Percentiles rank a stretch among this genome's conserved stretches.
phyloP scores from a whole-genome alignment of 2,329 filamentous ascomycete species.

The Scopulariopsis brevicaulis region DNA sequence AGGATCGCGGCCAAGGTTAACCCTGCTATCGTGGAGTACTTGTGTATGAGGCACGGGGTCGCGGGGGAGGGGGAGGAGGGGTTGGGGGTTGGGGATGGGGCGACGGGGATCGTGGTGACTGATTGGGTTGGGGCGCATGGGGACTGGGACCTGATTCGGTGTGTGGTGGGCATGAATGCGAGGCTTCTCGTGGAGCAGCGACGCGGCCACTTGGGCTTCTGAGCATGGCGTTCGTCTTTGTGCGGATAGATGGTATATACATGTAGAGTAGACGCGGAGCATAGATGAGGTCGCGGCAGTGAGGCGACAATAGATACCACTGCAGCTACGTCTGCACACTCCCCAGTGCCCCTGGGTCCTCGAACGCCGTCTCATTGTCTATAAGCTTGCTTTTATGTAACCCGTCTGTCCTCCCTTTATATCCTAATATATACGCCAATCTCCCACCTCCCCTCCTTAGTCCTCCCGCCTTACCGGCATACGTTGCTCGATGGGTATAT shows the following conservation, averaged over 20 bases:
- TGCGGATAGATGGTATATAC: background rate
- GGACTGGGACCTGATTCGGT: constrained; percentile 83
- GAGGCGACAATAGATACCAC: background rate
- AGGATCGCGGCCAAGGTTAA: constrained; percentile 82
- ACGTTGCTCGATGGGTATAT: background rate
- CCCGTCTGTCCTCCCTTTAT: background rate
- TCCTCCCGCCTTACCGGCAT: background rate
- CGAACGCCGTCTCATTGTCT: background rate
- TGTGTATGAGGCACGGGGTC: constrained; percentile 46
- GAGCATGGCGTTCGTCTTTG: background rate
- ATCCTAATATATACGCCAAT: background rate
- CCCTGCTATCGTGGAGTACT: constrained; percentile 55
- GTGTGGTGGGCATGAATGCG: constrained; percentile 86
- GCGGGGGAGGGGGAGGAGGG: constrained; percentile 35
- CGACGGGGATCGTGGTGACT: constrained; percentile 79
- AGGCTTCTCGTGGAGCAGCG: constrained; percentile 37
- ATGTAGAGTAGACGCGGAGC: background rate
- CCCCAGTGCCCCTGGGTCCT: background rate
- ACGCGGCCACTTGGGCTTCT: background rate
- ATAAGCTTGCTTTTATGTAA: background rate
- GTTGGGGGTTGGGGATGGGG: constrained; percentile 53
- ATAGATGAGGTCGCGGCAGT: background rate
- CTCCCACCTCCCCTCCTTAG: background rate
- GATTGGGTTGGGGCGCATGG: constrained; percentile 84
- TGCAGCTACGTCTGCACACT: background rate